These are phyloP conservation scores for Takakia lepidozioides DNA, from an alignment of 225 moss, liverwort and hornwort genomes.

Conservation along the genomic window DNA sequence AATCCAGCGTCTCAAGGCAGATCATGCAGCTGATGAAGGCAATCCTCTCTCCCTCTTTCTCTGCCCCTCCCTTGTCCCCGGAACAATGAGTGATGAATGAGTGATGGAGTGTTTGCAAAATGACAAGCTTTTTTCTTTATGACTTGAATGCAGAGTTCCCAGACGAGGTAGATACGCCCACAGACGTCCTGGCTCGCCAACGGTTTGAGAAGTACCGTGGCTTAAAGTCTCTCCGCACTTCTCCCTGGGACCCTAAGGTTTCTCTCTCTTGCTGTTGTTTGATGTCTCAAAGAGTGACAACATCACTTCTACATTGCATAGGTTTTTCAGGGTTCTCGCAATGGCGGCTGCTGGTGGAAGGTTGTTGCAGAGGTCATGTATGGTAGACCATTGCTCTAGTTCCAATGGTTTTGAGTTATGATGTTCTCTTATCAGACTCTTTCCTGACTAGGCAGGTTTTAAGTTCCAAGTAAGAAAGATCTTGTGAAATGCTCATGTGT, in stretches of 20 bases:
- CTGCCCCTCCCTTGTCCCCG: not conserved
- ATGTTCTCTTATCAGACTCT: too few species aligned
- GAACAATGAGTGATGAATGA: not conserved
- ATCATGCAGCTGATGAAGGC: constrained; percentile 84
- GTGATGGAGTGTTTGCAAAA: not conserved
- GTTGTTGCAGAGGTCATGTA: too few species aligned
- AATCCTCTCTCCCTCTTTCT: constrained; percentile 4
- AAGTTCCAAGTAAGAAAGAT: too few species aligned
- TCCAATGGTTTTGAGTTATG: too few species aligned
- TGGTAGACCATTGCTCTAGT: too few species aligned
- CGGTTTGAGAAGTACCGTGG: constrained; percentile 94
- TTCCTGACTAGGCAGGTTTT: too few species aligned
- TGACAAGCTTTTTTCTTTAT: not conserved
- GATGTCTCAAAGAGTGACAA: not conserved
- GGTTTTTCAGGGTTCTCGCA: too few species aligned
- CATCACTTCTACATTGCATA: not conserved
- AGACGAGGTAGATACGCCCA: constrained; percentile 93
- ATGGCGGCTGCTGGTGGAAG: too few species aligned
- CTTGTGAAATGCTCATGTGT: too few species aligned
- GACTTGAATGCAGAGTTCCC: constrained; percentile 62
- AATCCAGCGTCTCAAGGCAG: constrained; percentile 70
- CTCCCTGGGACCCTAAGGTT: constrained; percentile 96
- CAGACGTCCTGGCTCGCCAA: constrained; percentile 64
- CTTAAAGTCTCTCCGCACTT: constrained; percentile 90
- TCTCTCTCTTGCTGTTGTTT: not conserved